Evolutionary conservation across 371 early-diverging fungal genomes (phyloP), one percentile per base, ranked within the genome.

Genomic region (Mortierella sp.): DNA sequence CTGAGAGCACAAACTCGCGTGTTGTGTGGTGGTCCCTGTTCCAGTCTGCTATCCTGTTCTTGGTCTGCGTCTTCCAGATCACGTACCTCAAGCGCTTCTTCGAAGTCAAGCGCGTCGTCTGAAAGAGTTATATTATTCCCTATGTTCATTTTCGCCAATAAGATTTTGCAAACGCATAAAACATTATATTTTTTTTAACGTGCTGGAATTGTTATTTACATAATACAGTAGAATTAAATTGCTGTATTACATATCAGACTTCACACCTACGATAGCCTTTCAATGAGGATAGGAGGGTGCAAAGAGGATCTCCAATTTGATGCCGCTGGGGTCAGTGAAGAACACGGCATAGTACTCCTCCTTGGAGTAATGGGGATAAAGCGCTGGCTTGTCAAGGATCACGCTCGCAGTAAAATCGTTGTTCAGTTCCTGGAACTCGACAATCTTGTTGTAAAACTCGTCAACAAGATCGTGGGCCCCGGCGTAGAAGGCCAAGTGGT

Each of bases 1-100:
- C 89, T 64, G 90, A 92, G 76, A 87, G 86, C 75, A 91, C 91
- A n/a, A 90, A 92, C 70, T 66, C 84, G 34, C 88, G 93, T 64
- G 92, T 92, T 34, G 86, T 89, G 56, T 90, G 90, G 89, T 92
- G 93, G 93, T 90, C 92, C n/a, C 64, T 90, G 23, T 80, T 86
- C 50, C 90, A 93, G 78, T 71, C 86, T 37, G 80, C 61, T 21
- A 75, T 92, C 56, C 76, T 93, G 44, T 70, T 88, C 28, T 82
- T 80, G 41, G 92, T 90, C 51, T 89, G 89, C 67, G 66, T 83
- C 43, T 90, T 86, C 85, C 93, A 93, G 72, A 84, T 93, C 52
- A 83, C 80, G 37, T 92, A 91, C 60, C 83, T 92, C 44, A 91
- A 89, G 71, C 85, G 88, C 26, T 91, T 91, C 81, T 93, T 93